Conservation (phyloP, 192 early-diverging fungal genomes). For the Gonapodya prolifera region DNA sequence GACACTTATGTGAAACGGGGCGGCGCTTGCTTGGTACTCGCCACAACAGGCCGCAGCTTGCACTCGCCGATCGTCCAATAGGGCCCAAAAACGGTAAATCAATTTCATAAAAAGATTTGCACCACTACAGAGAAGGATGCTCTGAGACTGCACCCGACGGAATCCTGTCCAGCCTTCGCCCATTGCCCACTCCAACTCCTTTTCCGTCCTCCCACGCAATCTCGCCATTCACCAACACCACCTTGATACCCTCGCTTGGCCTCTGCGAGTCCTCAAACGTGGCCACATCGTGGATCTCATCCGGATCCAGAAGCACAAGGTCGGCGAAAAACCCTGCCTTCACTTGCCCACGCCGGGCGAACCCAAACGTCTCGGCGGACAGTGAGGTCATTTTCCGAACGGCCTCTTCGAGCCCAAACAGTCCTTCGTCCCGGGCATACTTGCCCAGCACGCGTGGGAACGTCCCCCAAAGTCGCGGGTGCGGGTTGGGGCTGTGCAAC, state of each 20-base stretch:
- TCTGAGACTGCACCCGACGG: no score
- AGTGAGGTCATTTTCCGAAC: neutral
- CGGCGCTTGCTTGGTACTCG: no score
- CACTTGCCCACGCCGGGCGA: neutral
- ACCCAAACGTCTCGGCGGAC: neutral
- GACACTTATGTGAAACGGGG: no score
- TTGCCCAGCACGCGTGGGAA: neutral
- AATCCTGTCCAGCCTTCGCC: neutral
- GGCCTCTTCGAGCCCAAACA: neutral
- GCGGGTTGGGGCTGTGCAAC: neutral
- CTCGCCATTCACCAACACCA: neutral
- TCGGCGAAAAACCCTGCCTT: neutral
- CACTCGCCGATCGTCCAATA: no score
- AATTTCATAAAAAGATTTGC: no score
- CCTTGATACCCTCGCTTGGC: neutral
- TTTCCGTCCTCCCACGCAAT: neutral
- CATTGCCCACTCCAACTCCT: neutral
- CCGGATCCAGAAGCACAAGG: neutral
- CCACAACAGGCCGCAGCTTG: no score
- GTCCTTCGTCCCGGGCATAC: neutral
- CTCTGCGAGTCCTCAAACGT: neutral
- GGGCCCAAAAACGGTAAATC: no score
- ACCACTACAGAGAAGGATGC: no score
- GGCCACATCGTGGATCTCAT: neutral
- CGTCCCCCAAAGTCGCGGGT: neutral